Conservation (phyloP, 202 grass and related monocot species). For the Schoenoplectus tabernaemontani region DNA sequence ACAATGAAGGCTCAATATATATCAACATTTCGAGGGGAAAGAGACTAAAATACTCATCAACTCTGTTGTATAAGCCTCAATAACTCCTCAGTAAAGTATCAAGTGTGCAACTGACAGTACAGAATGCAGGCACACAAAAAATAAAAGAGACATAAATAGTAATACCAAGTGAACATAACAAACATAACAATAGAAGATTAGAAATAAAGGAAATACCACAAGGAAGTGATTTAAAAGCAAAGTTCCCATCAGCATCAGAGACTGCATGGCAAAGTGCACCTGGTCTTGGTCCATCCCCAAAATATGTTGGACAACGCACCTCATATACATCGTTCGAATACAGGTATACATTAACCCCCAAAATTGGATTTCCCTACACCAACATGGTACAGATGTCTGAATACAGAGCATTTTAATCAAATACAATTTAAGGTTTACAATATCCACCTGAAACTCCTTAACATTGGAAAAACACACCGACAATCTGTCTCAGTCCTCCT, state of each 20-base stretch:
- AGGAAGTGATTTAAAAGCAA: slow-evolving; percentile 72
- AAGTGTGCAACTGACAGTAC: background rate
- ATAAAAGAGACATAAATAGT: background rate
- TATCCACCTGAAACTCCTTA: background rate
- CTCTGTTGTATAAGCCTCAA: background rate
- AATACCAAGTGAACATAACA: background rate
- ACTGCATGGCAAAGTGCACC: slow-evolving; percentile 85
- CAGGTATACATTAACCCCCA: slow-evolving; percentile 80
- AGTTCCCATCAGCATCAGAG: slow-evolving; percentile 80
- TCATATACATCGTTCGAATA: slow-evolving; percentile 76
- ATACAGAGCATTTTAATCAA: background rate
- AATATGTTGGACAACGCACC: slow-evolving; percentile 55
- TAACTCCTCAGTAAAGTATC: background rate
- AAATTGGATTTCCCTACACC: slow-evolving; percentile 80
- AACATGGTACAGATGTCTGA: background rate
- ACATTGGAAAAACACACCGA: background rate
- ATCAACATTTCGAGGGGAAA: background rate
- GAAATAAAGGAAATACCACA: slow-evolving; percentile 59
- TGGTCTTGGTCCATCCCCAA: slow-evolving; percentile 47
- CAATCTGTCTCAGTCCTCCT: background rate
- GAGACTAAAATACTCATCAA: background rate
- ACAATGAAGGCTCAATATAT: background rate
- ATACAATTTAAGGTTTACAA: background rate
- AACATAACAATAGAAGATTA: background rate
- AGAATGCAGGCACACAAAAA: background rate